Evolutionary conservation across 768 basidiomycete species (phyloP).

Genomic region (Tylopilus sp.): DNA sequence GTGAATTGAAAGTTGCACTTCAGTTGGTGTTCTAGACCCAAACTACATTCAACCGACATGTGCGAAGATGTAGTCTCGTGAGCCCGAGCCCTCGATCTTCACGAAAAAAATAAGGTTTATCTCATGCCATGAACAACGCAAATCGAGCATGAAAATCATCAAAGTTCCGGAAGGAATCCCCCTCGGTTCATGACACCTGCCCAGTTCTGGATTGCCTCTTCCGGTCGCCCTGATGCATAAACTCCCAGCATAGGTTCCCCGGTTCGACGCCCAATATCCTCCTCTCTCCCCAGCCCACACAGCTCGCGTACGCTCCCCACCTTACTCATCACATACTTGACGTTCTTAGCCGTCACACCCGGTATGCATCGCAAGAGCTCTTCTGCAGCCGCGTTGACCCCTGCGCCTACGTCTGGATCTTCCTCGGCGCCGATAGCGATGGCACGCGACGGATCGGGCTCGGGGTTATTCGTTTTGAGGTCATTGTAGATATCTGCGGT

Average conservation of each 20-base stretch:
- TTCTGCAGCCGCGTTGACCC: slow-evolving; percentile 71
- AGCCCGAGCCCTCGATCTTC: too few relatives aligned
- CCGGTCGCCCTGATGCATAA: slow-evolving; percentile 70
- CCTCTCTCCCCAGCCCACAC: slow-evolving; percentile 54
- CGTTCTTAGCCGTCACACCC: slow-evolving; percentile 81
- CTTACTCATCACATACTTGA: slow-evolving; percentile 78
- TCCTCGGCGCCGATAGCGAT: slow-evolving; percentile 80
- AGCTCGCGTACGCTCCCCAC: slow-evolving; percentile 76
- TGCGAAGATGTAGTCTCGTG: too few relatives aligned
- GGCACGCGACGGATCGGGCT: slow-evolving; percentile 78
- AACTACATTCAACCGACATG: too few relatives aligned
- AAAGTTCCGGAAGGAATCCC: too few relatives aligned
- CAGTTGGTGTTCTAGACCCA: too few relatives aligned
- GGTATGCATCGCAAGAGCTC: slow-evolving; percentile 83
- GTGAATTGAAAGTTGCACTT: too few relatives aligned
- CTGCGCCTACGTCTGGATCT: slow-evolving; percentile 61
- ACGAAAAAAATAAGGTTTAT: too few relatives aligned
- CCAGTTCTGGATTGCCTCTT: background rate
- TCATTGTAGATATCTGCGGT: slow-evolving; percentile 92
- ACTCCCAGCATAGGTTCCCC: slow-evolving; percentile 76
- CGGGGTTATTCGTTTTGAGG: slow-evolving; percentile 72
- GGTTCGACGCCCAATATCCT: slow-evolving; percentile 75
- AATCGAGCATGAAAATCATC: too few relatives aligned
- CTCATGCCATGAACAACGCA: too few relatives aligned
- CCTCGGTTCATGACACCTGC: background rate